phyloP scores from a whole-genome alignment of 179 eudicot species.

The Beta macrorhiza region DNA sequence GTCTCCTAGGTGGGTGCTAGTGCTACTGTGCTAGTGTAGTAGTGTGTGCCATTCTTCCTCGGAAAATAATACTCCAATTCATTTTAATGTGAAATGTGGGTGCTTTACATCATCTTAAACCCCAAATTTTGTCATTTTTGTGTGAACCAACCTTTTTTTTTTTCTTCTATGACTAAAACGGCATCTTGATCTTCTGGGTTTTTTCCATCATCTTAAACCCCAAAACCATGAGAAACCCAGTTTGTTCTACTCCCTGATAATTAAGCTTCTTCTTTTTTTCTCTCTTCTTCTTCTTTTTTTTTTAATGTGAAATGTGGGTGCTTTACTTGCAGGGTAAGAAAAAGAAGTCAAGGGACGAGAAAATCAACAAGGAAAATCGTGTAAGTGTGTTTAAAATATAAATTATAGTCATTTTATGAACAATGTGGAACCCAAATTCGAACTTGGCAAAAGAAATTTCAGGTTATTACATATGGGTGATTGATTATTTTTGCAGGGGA shows the following conservation, averaged over 20 bases:
- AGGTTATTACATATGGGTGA: neutral
- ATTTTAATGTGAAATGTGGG: too few relatives aligned
- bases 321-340: slow-evolving; percentile 9
- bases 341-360: neutral
- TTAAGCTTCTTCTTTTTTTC: neutral
- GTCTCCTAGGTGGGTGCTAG: too few relatives aligned
- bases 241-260: neutral
- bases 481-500: slow-evolving; percentile 15
- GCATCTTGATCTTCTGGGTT: neutral
- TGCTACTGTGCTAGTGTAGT: too few relatives aligned
- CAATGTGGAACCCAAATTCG: neutral
- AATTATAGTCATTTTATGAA: neutral
- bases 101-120: too few relatives aligned
- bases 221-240: slow-evolving; percentile 5
- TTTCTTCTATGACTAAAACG: neutral
- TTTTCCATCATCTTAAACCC: too few relatives aligned
- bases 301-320: neutral
- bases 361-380: neutral
- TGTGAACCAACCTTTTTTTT: neutral
- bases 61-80: too few relatives aligned
- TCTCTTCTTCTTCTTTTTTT: neutral
- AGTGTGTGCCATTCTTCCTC: too few relatives aligned
- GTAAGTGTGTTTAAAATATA: neutral
- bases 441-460: neutral
- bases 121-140: too few relatives aligned